Percentiles rank a stretch among this genome's conserved stretches.
Conservation (phyloP, 2,329 filamentous ascomycete genomes). For the Chaetomium sp. region DNA sequence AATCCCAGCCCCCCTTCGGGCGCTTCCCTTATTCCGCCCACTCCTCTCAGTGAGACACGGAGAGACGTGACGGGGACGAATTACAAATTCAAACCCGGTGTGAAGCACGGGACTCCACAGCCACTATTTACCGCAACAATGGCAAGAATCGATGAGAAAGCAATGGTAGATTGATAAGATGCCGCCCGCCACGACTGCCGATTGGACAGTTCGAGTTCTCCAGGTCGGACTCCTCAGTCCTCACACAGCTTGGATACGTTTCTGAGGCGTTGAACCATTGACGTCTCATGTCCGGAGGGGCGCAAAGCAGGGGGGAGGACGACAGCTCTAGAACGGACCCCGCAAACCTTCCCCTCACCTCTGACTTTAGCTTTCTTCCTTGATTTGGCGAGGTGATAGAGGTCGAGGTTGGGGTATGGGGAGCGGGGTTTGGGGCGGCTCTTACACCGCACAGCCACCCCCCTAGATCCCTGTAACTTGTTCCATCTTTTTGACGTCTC, state of each 20-base stretch:
- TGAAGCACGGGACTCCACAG: conserved; percentile 12
- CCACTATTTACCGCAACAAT: neutral
- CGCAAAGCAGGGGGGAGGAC: neutral
- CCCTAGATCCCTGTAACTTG: neutral
- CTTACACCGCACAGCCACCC: conserved; percentile 22
- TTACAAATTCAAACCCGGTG: conserved; percentile 4
- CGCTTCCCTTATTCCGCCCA: neutral
- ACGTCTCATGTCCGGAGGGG: conserved; percentile 7
- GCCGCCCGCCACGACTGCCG: neutral
- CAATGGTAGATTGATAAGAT: neutral
- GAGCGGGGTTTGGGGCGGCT: conserved; percentile 12
- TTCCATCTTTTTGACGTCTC: conserved; percentile 8
- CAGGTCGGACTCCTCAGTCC: neutral
- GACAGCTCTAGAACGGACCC: conserved; percentile 10
- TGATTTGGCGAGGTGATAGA: neutral
- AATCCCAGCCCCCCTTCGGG: neutral
- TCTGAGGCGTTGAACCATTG: neutral
- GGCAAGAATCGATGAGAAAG: neutral
- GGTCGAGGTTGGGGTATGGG: neutral
- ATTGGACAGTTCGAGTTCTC: conserved; percentile 4
- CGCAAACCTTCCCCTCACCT: neutral
- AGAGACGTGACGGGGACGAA: neutral
- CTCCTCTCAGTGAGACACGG: conserved; percentile 11
- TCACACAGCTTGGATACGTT: neutral
- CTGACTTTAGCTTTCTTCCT: neutral